A percentile compares a stretch with the other conserved stretches of the same genome.
Conservation (phyloP, 176 grass and related monocot genomes). For the Elaeis guineensis region DNA sequence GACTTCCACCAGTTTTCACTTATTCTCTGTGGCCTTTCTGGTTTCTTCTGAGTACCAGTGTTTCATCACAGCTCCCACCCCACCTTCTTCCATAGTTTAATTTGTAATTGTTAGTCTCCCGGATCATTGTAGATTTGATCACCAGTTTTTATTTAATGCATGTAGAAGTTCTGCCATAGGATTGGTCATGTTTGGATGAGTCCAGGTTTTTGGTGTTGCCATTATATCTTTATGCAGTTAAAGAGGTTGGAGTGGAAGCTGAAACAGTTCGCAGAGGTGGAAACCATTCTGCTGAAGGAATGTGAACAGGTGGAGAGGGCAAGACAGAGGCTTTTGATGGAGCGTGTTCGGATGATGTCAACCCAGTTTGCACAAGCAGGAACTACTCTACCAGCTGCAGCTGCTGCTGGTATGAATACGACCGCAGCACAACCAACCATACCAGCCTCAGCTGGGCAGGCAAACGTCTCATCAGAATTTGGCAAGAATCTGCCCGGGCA, state of each 20-base stretch:
- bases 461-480: conserved; percentile 17
- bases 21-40: no score
- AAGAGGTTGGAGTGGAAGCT: conserved; percentile 91
- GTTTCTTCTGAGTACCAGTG: no score
- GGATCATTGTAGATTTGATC: no score
- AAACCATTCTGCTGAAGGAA: conserved; percentile 90
- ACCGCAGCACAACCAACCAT: conserved; percentile 28
- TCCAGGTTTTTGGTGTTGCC: background rate
- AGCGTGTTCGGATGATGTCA: conserved; percentile 40
- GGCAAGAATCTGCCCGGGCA: conserved; percentile 38
- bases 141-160: no score
- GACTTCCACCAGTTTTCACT: no score
- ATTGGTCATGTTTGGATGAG: no score
- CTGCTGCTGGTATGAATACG: conserved; percentile 22
- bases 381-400: conserved; percentile 14
- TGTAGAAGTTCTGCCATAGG: no score
- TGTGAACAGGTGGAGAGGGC: conserved; percentile 75
- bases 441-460: conserved; percentile 26
- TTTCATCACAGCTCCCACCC: no score
- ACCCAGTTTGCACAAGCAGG: conserved; percentile 15
- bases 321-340: conserved; percentile 57
- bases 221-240: conserved; percentile 44
- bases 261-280: conserved; percentile 91
- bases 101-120: no score
- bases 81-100: no score